phyloP scores from a whole-genome alignment of 2,329 filamentous ascomycete genomes.

The Xylariaceae sp. region DNA sequence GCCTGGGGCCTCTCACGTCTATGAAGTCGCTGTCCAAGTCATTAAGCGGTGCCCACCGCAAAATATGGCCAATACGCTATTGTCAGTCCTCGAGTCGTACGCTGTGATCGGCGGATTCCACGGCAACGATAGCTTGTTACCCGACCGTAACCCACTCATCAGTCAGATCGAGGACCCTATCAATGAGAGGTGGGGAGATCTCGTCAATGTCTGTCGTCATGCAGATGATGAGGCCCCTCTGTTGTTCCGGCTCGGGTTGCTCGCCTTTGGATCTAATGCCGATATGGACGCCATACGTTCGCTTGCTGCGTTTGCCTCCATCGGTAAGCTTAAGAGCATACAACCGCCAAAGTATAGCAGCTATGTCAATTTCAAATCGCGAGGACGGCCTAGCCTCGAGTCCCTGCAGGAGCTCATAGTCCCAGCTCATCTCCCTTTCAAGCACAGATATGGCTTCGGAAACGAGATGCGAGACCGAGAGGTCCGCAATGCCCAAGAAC shows the following conservation, averaged over 20 bases:
- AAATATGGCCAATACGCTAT: constrained; percentile 6
- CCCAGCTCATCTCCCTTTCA: constrained; percentile 4
- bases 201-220: constrained; percentile 27
- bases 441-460: neutral
- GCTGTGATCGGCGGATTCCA: constrained; percentile 31
- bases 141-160: constrained; percentile 17
- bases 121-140: neutral
- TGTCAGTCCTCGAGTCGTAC: constrained; percentile 26
- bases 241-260: constrained; percentile 28
- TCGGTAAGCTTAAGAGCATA: constrained; percentile 14
- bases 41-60: constrained; percentile 9
- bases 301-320: constrained; percentile 15
- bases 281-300: constrained; percentile 26
- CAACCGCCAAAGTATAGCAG: constrained; percentile 12
- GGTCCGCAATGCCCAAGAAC: constrained; percentile 3
- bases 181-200: constrained; percentile 29
- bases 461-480: constrained; percentile 1
- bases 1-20: constrained; percentile 13
- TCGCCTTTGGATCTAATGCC: constrained; percentile 25
- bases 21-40: constrained; percentile 18
- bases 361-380: constrained; percentile 20
- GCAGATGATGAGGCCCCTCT: constrained; percentile 11
- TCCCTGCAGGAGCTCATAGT: constrained; percentile 15
- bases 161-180: constrained; percentile 28
- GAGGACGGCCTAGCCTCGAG: constrained; percentile 14